A percentile compares a stretch with the other conserved stretches of the same genome.
These are phyloP conservation scores for Phytophthora podocarpi DNA, from an alignment of 352 stramenopile species.

Conservation along the genomic window DNA sequence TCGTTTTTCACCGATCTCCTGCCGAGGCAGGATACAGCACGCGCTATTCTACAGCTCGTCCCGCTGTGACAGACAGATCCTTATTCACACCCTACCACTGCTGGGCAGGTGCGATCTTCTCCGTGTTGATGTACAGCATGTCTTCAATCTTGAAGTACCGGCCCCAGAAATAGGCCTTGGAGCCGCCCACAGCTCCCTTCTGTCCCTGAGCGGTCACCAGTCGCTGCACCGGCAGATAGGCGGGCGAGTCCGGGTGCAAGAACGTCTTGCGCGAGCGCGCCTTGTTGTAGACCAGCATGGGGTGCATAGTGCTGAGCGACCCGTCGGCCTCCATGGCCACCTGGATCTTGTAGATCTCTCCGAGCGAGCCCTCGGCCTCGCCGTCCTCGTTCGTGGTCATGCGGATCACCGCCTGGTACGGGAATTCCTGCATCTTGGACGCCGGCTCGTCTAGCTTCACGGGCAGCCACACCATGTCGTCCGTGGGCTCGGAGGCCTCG, in stretches of 20 bases:
- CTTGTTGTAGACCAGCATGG: slow-evolving; percentile 92
- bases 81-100: slow-evolving; percentile 57
- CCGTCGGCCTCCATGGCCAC: slow-evolving; percentile 73
- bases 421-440: slow-evolving; percentile 77
- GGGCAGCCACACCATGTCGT: slow-evolving; percentile 73
- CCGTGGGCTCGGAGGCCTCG: slow-evolving; percentile 12
- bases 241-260: slow-evolving; percentile 79
- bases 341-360: slow-evolving; percentile 92
- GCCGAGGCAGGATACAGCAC: slow-evolving; percentile 16
- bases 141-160: slow-evolving; percentile 83
- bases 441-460: slow-evolving; percentile 86
- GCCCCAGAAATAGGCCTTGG: slow-evolving; percentile 90
- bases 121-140: slow-evolving; percentile 88
- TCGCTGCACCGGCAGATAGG: slow-evolving; percentile 71
- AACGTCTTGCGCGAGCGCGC: slow-evolving; percentile 86
- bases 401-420: slow-evolving; percentile 86
- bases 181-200: slow-evolving; percentile 71
- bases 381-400: slow-evolving; percentile 80
- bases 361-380: slow-evolving; percentile 69
- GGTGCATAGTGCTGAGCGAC: slow-evolving; percentile 66
- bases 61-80: slow-evolving; percentile 3
- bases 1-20: slow-evolving; percentile 12
- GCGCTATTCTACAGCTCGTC: slow-evolving; percentile 26
- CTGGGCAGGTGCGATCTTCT: slow-evolving; percentile 81
- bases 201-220: slow-evolving; percentile 60